Conservation (phyloP, 1,139 yeast species). For the Candida albicans region DNA sequence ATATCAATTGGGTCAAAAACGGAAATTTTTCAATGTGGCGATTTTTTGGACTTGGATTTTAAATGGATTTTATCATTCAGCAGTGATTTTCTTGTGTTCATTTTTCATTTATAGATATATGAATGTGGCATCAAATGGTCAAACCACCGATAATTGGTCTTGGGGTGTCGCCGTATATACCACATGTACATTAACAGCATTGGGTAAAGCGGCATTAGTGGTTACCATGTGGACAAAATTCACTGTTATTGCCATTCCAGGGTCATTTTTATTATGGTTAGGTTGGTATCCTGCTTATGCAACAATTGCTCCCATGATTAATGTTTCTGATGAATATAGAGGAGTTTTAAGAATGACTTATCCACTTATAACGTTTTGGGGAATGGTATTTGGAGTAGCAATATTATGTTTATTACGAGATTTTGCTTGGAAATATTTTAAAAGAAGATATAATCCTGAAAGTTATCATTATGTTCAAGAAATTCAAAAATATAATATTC, state of each 20-base stretch:
- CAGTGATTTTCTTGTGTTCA: constrained; percentile 75
- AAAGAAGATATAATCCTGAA: constrained; percentile 88
- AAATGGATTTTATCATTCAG: constrained; percentile 94
- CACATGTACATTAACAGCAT: constrained; percentile 81
- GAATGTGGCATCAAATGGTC: constrained; percentile 65
- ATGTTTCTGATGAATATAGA: constrained; percentile 79
- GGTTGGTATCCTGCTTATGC: constrained; percentile 87
- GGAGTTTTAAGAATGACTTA: constrained; percentile 80
- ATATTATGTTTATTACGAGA: constrained; percentile 80
- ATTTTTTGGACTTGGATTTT: constrained; percentile 98
- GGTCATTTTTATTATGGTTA: constrained; percentile 84
- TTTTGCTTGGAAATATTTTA: constrained; percentile 90
- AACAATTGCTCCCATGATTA: constrained; percentile 75
- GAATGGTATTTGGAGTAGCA: constrained; percentile 73
- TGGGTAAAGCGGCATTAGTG: constrained; percentile 92
- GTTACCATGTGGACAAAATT: constrained; percentile 95
- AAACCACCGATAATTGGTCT: constrained; percentile 85
- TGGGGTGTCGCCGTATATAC: constrained; percentile 95
- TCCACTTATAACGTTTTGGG: constrained; percentile 83
- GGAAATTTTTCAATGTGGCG: constrained; percentile 83
- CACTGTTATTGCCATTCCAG: constrained; percentile 90
- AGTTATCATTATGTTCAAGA: constrained; percentile 95
- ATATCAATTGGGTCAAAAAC: constrained; percentile 85
- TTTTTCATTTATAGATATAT: constrained; percentile 70
- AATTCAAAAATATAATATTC: constrained; percentile 92